Evolutionary conservation across 441 rosid species (phyloP).

Genomic region (Gossypium gossypioides): DNA sequence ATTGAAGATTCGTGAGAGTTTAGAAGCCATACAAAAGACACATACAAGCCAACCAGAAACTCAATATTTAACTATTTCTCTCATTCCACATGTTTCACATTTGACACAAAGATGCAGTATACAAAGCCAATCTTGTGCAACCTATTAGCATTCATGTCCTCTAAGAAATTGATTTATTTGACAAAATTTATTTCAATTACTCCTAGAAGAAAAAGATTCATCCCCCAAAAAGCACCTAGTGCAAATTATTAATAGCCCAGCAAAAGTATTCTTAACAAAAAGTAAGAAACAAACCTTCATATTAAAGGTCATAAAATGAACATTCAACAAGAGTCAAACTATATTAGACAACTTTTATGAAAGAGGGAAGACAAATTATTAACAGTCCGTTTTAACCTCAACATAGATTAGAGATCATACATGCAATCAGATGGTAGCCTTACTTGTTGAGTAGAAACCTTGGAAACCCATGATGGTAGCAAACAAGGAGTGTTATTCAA

Average conservation of each 20-base stretch:
- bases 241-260: neutral
- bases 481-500: conserved; percentile 85
- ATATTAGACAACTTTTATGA: neutral
- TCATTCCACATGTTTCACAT: neutral
- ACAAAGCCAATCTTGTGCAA: neutral
- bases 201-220: neutral
- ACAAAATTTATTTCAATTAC: neutral
- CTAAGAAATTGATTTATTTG: neutral
- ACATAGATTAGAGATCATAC: neutral
- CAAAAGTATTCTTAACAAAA: neutral
- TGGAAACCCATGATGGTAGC: conserved; percentile 90
- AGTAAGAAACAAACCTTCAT: neutral
- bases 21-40: neutral
- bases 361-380: neutral
- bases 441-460: conserved; percentile 91
- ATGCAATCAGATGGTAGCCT: conserved; percentile 22
- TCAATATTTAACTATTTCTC: neutral
- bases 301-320: conserved; percentile 1
- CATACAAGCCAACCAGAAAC: neutral
- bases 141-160: neutral
- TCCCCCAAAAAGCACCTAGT: neutral
- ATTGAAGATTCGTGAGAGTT: neutral
- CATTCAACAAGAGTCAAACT: neutral
- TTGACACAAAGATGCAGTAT: neutral
- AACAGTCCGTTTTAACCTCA: neutral